These are phyloP conservation scores for Fusarium devonianum DNA, from an alignment of 2,329 filamentous ascomycete species.

Conservation along the genomic window DNA sequence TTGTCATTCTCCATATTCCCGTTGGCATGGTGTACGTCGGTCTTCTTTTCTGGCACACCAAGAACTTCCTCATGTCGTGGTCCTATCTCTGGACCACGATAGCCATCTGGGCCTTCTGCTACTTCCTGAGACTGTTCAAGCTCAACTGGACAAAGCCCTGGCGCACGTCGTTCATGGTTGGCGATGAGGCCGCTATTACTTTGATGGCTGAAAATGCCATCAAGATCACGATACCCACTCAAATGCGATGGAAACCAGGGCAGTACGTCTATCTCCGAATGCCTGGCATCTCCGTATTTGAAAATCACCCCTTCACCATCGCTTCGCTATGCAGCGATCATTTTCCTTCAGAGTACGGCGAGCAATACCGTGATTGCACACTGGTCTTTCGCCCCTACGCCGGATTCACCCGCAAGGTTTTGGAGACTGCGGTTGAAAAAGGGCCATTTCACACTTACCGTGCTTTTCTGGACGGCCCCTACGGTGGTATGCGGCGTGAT, in stretches of 20 bases:
- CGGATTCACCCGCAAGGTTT: slow-evolving; percentile 85
- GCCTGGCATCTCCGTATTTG: slow-evolving; percentile 87
- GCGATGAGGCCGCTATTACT: slow-evolving; percentile 89
- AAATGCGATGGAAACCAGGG: slow-evolving; percentile 90
- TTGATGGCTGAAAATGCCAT: slow-evolving; percentile 93
- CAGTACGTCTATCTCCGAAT: slow-evolving; percentile 96
- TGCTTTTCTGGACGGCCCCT: slow-evolving; percentile 91
- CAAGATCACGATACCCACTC: slow-evolving; percentile 92
- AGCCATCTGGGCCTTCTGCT: slow-evolving; percentile 79
- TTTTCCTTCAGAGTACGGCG: slow-evolving; percentile 90
- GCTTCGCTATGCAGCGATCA: slow-evolving; percentile 91
- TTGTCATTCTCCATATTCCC: slow-evolving; percentile 82
- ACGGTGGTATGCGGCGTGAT: slow-evolving; percentile 91
- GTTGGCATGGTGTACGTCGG: slow-evolving; percentile 81
- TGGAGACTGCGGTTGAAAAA: slow-evolving; percentile 83
- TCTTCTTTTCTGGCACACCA: slow-evolving; percentile 94
- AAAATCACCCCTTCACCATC: slow-evolving; percentile 96
- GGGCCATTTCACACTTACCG: slow-evolving; percentile 92
- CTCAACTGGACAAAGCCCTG: slow-evolving; percentile 89
- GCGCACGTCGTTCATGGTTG: slow-evolving; percentile 81
- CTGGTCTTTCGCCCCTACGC: slow-evolving; percentile 91
- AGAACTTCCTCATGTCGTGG: slow-evolving; percentile 92
- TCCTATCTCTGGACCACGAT: slow-evolving; percentile 84
- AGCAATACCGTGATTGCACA: slow-evolving; percentile 86
- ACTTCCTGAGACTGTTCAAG: slow-evolving; percentile 78